A percentile compares a stretch with the other conserved stretches of the same genome.
Conservation (phyloP, 2,329 filamentous ascomycete species). For the Ceratocystis huliohia region DNA sequence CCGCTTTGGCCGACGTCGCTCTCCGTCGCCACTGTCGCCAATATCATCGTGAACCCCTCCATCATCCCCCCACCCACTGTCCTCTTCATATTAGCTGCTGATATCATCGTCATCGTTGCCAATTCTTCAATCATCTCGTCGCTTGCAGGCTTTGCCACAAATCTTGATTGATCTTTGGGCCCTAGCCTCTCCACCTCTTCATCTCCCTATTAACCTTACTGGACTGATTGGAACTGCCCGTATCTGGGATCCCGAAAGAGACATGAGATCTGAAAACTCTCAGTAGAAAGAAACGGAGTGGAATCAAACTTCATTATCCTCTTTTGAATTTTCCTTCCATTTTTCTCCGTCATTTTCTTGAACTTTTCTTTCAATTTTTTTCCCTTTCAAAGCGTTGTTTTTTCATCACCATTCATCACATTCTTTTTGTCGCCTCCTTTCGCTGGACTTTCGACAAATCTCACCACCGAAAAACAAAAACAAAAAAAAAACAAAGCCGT, state of each 20-base stretch:
- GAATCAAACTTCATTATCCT: conserved; percentile 17
- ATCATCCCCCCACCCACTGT: not conserved
- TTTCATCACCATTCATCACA: not conserved
- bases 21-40: not conserved
- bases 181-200: not conserved
- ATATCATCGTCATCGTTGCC: conserved; percentile 1
- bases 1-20: conserved; percentile 1
- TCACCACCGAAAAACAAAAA: no score
- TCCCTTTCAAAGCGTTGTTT: not conserved
- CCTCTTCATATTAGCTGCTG: not conserved
- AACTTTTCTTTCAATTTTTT: not conserved
- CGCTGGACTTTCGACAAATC: not conserved
- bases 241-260: conserved; percentile 17
- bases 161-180: conserved; percentile 12
- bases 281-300: conserved; percentile 19
- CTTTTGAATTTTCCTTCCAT: conserved; percentile 10
- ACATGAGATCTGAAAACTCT: conserved; percentile 19
- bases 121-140: not conserved
- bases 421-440: not conserved
- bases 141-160: conserved; percentile 3
- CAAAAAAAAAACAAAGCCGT: not conserved
- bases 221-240: conserved; percentile 14
- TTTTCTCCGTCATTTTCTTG: conserved; percentile 6
- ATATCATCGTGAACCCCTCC: not conserved
- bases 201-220: conserved; percentile 7